A percentile compares a stretch with the other conserved stretches of the same genome.
These are phyloP conservation scores for Melampsora larici-populina DNA, from an alignment of 1,284 basidiomycete species.

Conservation along the genomic window DNA sequence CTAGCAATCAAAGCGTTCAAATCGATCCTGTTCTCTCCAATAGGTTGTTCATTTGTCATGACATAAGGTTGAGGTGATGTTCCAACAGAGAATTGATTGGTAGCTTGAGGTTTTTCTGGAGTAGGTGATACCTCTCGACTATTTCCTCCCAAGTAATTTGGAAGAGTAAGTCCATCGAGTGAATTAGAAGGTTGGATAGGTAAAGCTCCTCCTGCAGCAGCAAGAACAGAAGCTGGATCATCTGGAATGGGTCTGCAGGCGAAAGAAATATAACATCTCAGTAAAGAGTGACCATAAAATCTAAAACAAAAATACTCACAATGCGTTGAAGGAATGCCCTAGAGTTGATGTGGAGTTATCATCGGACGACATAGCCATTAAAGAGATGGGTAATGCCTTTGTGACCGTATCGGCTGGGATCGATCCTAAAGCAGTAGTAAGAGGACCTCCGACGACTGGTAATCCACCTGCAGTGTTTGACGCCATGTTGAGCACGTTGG, in stretches of 20 bases:
- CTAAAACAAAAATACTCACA: not conserved
- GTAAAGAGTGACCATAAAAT: not conserved
- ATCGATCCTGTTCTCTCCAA: not conserved
- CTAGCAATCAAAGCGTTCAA: not conserved
- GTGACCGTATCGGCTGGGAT: not conserved
- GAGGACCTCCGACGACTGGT: conserved; percentile 3
- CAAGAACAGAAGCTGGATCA: conserved; percentile 10
- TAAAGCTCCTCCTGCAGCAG: conserved; percentile 35
- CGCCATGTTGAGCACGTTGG: not conserved
- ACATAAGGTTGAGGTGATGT: not conserved
- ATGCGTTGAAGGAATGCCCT: not conserved
- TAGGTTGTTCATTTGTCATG: not conserved
- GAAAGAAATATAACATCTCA: not conserved
- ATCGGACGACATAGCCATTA: not conserved
- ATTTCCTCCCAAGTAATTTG: conserved; percentile 4
- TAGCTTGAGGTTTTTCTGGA: not conserved
- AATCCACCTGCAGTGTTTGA: not conserved
- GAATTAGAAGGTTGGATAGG: conserved; percentile 41
- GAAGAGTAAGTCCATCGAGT: conserved; percentile 28
- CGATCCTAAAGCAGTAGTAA: not conserved
- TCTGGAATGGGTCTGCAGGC: not conserved
- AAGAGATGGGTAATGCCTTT: conserved; percentile 1
- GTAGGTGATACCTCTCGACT: not conserved
- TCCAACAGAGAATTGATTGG: not conserved
- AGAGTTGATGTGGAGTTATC: not conserved